These are phyloP conservation scores for Brassica juncea DNA, from an alignment of 345 rosid species.

Conservation along the genomic window DNA sequence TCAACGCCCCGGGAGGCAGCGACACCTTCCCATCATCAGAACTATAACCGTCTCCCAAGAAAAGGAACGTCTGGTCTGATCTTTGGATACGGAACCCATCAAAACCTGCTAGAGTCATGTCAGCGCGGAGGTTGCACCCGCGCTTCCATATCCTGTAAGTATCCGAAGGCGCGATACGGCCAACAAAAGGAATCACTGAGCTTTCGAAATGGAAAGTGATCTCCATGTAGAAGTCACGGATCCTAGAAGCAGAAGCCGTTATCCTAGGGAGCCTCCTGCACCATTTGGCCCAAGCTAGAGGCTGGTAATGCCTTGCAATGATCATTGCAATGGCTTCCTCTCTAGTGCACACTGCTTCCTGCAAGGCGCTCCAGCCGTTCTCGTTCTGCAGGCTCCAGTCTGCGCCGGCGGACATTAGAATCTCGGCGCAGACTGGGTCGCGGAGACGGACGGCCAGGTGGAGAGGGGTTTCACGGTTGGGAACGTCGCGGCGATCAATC, in stretches of 20 bases:
- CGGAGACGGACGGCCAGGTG: slow-evolving; percentile 91
- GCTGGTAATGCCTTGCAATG: slow-evolving; percentile 91
- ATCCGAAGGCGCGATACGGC: slow-evolving; percentile 98
- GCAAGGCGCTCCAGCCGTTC: slow-evolving; percentile 98
- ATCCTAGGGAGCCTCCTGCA: slow-evolving; percentile 92
- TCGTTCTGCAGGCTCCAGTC: slow-evolving; percentile 99
- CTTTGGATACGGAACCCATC: slow-evolving; percentile 96
- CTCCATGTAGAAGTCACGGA: slow-evolving; percentile 98
- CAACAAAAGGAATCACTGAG: slow-evolving; percentile 92
- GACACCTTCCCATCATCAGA: slow-evolving; percentile 72
- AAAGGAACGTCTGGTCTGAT: slow-evolving; percentile 88
- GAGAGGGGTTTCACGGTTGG: slow-evolving; percentile 93
- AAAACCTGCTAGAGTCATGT: slow-evolving; percentile 96
- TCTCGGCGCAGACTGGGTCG: slow-evolving; percentile 79
- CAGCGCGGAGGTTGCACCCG: slow-evolving; percentile 97
- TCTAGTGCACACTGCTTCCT: slow-evolving; percentile 97
- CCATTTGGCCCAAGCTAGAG: slow-evolving; percentile 99
- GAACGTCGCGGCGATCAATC: slow-evolving; percentile 90
- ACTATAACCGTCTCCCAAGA: slow-evolving; percentile 82
- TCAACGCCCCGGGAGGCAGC: slow-evolving; percentile 73
- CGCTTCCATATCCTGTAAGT: slow-evolving; percentile 99
- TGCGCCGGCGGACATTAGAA: slow-evolving; percentile 89
- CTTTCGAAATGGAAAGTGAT: slow-evolving; percentile 97
- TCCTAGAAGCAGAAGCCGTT: slow-evolving; percentile 77
- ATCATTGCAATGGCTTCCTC: slow-evolving; percentile 93